Percentiles rank a stretch among this genome's conserved stretches.
Evolutionary conservation across 805 yeast species (phyloP).

Genomic region (Ogataea chonburiensis): DNA sequence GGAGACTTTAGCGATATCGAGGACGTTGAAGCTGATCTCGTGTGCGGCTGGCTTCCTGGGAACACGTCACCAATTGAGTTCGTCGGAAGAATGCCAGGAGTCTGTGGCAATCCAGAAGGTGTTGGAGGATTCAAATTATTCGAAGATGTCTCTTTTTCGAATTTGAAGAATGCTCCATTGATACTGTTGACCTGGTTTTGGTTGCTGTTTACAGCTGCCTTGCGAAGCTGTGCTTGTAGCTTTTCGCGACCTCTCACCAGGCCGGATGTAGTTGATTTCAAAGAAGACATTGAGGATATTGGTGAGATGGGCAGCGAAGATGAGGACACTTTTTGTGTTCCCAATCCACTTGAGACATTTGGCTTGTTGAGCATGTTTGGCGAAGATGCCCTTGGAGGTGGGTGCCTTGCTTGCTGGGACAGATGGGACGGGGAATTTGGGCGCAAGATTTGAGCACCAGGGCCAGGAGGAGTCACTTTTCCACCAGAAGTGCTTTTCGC

Average conservation of each 20-base stretch:
- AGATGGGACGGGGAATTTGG: constrained; percentile 9
- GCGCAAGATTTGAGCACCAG: constrained; percentile 8
- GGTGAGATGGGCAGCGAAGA: constrained; percentile 2
- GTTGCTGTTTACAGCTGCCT: constrained; percentile 17
- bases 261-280: constrained; percentile 11
- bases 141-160: constrained; percentile 5
- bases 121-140: constrained; percentile 4
- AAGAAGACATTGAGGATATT: constrained; percentile 6
- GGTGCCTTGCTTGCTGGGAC: constrained; percentile 17
- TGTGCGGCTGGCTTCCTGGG: constrained; percentile 10
- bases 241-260: constrained; percentile 23
- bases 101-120: constrained; percentile 19
- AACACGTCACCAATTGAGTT: constrained; percentile 25
- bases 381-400: constrained; percentile 16
- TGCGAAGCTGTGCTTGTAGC: constrained; percentile 25
- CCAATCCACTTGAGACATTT: constrained; percentile 4
- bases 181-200: constrained; percentile 14
- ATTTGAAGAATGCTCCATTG: constrained; percentile 17
- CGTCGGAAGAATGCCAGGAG: constrained; percentile 27
- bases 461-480: constrained; percentile 6
- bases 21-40: background rate
- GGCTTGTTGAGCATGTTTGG: constrained; percentile 12
- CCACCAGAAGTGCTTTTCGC: constrained; percentile 15
- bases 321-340: constrained; percentile 1
- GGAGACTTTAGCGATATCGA: constrained; percentile 6